Base-by-base conservation (phyloP, 192 early-diverging fungal species). In the Radiomyces spectabilis region DNA sequence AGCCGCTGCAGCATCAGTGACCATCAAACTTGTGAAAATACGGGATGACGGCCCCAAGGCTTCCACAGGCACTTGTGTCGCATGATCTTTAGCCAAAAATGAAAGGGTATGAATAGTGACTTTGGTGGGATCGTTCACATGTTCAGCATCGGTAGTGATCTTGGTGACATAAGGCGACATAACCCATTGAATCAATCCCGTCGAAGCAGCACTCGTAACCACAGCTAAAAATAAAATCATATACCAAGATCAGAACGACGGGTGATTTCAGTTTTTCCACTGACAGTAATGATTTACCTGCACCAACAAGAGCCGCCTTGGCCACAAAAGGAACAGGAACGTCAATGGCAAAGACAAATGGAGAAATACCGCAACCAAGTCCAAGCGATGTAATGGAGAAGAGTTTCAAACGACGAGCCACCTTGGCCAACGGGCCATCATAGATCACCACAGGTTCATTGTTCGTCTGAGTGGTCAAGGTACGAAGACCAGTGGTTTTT, bases 101-200 rank as follows among this genome's bases (percentile, higher is more conserved):
- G 45, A 66, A 25, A 63, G 61, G n/a, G 68, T 70, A 35, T 70
- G 68, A 16, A 70, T 25, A 22, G 56, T 64, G 4, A 67, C 22
- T n/a, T 48, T 25, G 22, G 38, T 25, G 1, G 60, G 57, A 8
- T 55, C 31, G n/a, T n/a, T n/a, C n/a, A n/a, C n/a, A 8, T 55
- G 22, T 6, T 55, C n/a, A 1, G 53, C 16, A 8, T 30, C 22
- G 5, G 70, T 65, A 16, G 55, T 69, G 26, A 78, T 70, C 27
- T 72, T 75, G 5, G 73, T 68, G 30, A 81, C 79, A 42, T 81
- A 81, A 0, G 79, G 74, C 18, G 76, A 75, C 45, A 81, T 61
- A 30, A 72, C 72, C 73, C 76, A 81, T 37, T 81, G 76, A 33
- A 81, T 77, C 27, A 78, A 32, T 3, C 65, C 74, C n/a, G 79